These are phyloP conservation scores for Ustilago sp. DNA, from an alignment of 1,284 basidiomycete species.

Conservation along the genomic window DNA sequence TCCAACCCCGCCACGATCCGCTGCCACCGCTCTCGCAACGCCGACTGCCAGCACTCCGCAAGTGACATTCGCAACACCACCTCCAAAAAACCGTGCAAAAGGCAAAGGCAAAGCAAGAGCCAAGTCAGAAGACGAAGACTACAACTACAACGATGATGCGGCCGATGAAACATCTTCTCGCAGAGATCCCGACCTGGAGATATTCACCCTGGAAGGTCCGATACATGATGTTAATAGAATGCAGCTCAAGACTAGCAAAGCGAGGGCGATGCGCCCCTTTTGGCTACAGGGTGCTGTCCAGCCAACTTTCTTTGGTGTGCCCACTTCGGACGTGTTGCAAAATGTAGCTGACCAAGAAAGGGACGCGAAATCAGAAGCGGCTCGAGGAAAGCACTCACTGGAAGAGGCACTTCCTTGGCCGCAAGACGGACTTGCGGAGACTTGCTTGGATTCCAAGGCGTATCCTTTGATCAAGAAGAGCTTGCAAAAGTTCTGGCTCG, in stretches of 20 bases:
- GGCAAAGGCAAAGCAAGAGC: constrained; percentile 24
- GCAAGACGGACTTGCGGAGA: constrained; percentile 20
- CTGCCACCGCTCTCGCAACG: neutral
- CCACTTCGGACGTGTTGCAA: neutral
- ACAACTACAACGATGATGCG: constrained; percentile 13
- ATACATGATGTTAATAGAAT: constrained; percentile 14
- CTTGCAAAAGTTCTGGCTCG: constrained; percentile 24
- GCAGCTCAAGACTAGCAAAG: constrained; percentile 23
- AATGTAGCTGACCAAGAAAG: constrained; percentile 11
- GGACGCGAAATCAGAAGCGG: constrained; percentile 2
- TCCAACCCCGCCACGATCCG: neutral
- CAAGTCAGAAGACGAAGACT: constrained; percentile 7
- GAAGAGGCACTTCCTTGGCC: constrained; percentile 32
- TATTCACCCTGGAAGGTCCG: constrained; percentile 19
- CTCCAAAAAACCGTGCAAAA: constrained; percentile 9
- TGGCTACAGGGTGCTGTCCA: constrained; percentile 35
- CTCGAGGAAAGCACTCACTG: neutral
- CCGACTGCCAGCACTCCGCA: neutral
- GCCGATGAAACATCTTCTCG: constrained; percentile 8
- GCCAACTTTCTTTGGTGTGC: constrained; percentile 31
- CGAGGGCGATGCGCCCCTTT: constrained; percentile 22
- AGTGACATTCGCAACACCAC: neutral
- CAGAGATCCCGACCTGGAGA: constrained; percentile 24
- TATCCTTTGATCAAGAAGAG: constrained; percentile 22
- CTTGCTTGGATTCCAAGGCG: constrained; percentile 18